phyloP scores from a whole-genome alignment of 352 stramenopile genomes.

The Phytophthora fragariae region DNA sequence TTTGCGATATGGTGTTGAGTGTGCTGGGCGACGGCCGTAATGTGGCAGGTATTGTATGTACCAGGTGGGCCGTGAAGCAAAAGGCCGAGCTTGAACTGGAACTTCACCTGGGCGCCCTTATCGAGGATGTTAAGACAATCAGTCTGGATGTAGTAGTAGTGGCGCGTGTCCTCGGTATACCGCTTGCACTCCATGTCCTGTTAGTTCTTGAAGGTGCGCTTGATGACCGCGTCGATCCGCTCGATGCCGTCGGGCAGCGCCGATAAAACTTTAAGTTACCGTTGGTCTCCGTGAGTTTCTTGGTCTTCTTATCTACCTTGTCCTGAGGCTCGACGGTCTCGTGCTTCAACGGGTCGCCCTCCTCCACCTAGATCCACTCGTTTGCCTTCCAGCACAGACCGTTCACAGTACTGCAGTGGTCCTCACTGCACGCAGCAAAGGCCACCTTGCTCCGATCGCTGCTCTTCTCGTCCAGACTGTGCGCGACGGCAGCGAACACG shows the following conservation, averaged over 20 bases:
- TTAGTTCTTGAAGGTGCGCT: constrained; percentile 46
- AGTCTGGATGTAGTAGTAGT: constrained; percentile 54
- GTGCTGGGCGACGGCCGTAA: constrained; percentile 82
- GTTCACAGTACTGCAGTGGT: constrained; percentile 41
- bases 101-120: constrained; percentile 21
- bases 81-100: constrained; percentile 87
- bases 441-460: no score
- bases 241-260: constrained; percentile 33
- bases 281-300: constrained; percentile 35
- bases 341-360: constrained; percentile 50
- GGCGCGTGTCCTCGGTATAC: constrained; percentile 45
- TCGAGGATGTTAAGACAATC: constrained; percentile 9
- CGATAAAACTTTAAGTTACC: constrained; percentile 36
- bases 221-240: constrained; percentile 53
- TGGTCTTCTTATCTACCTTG: constrained; percentile 38
- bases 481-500: no score
- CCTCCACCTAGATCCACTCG: constrained; percentile 56
- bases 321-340: constrained; percentile 40
- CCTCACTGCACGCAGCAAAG: constrained; percentile 3
- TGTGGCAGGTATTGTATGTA: constrained; percentile 88
- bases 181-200: constrained; percentile 44
- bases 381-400: constrained; percentile 49
- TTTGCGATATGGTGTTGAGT: constrained; percentile 53
- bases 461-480: no score
- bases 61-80: constrained; percentile 85